phyloP scores from a whole-genome alignment of 306 rosid genomes.

The Carpinus fangiana region DNA sequence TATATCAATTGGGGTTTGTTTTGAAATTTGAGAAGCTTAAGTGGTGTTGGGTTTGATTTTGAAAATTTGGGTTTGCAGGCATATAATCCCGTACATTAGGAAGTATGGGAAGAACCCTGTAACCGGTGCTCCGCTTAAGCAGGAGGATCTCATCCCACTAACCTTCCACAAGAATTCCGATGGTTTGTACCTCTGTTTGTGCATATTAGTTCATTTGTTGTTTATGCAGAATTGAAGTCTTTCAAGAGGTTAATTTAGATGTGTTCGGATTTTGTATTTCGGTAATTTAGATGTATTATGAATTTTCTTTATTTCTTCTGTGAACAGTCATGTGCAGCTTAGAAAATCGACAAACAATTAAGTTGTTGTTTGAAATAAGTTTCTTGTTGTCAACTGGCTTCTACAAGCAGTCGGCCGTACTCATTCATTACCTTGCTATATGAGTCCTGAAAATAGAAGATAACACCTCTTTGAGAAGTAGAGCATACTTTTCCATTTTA shows the following conservation, averaged over 20 bases:
- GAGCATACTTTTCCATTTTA: neutral
- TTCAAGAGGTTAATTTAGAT: neutral
- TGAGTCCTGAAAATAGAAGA: neutral
- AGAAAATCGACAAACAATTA: neutral
- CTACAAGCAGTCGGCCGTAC: neutral
- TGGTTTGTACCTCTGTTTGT: slow-evolving; percentile 36
- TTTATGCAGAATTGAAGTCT: neutral
- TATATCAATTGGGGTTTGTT: slow-evolving; percentile 1
- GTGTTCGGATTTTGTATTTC: neutral
- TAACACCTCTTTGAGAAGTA: neutral
- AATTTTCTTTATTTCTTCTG: neutral
- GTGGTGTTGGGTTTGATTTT: slow-evolving; percentile 2
- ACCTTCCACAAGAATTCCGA: slow-evolving; percentile 91
- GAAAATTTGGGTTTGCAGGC: slow-evolving; percentile 48
- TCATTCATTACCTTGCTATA: neutral
- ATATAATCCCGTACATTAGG: slow-evolving; percentile 70
- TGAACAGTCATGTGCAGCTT: neutral
- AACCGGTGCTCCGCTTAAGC: slow-evolving; percentile 72
- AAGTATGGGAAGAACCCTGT: slow-evolving; percentile 92
- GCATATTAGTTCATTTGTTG: neutral
- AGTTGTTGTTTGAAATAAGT: neutral
- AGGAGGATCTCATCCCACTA: slow-evolving; percentile 73
- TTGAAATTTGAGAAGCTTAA: neutral
- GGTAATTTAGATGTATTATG: neutral
- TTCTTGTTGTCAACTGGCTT: neutral